Evolutionary conservation across 495 filamentous ascomycete genomes (phyloP), one percentile per base, ranked within the genome.

Genomic region (Patellaria atrata): DNA sequence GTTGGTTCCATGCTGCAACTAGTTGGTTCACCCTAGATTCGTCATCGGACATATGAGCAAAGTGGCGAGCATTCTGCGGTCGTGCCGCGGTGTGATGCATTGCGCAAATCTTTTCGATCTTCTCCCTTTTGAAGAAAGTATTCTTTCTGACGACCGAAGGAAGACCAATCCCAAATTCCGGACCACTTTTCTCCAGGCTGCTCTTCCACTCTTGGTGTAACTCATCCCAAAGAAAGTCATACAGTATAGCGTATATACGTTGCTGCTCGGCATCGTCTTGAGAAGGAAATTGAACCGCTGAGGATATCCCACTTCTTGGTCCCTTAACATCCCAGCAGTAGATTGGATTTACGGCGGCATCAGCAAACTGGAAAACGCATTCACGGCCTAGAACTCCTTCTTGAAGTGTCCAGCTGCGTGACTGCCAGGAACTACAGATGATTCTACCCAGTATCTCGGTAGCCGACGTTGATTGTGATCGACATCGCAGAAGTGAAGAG

Each of bases 291-390:
- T 9, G 23, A 28, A 30, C 11, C 18, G n/a, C 11, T 13, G 9
- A 30, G 22, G 4, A 10, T 30, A 3, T 24, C 17, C 13, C 13
- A 29, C 17, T 10, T 22, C 7, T 7, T 27, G 3, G 13, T 22
- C 16, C 4, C 12, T 15, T 29, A 27, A 12, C 23, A 9, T 30
- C 9, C 15, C 11, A 14, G 20, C 2, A 37, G 15, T 5, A 31
- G 19, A 11, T 32, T 31, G 14, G 34, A 10, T n/a, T n/a, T n/a
- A n/a, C n/a, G 12, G 41, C 41, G 1, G 30, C 41, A 17, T 45
- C 42, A 34, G 35, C 38, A 19, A 43, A 45, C 23, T 41, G 38
- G 22, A 45, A 45, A 19, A 28, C 35, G 13, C 35, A 15, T 17
- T 20, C 27, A 8, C 20, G 35, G 7, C 3, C 31, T 7, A 45